phyloP scores from a whole-genome alignment of 495 filamentous ascomycete genomes.

The Bacidia gigantensis region DNA sequence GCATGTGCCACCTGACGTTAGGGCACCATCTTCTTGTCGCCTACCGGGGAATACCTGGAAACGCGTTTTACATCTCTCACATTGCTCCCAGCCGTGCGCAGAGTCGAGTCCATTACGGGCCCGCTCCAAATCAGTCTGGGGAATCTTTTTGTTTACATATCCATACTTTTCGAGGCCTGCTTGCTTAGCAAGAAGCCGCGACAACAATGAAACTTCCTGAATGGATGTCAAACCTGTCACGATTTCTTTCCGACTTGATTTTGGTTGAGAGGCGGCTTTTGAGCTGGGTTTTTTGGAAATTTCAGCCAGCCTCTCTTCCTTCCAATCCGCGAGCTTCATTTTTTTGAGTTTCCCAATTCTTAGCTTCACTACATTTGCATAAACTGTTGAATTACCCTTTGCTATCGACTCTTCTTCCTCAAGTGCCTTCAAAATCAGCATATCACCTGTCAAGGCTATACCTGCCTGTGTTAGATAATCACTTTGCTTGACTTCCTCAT shows the following conservation, averaged over 20 bases:
- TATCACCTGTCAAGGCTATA: conserved; percentile 48
- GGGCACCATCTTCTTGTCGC: conserved; percentile 60
- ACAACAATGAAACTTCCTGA: conserved; percentile 55
- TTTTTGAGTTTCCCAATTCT: conserved; percentile 60
- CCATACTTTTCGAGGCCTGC: conserved; percentile 48
- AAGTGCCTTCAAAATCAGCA: conserved; percentile 62
- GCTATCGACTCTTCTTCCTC: conserved; percentile 77
- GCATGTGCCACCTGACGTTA: conserved; percentile 65
- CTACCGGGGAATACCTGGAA: conserved; percentile 92
- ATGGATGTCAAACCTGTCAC: conserved; percentile 50
- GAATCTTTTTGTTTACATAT: conserved; percentile 56
- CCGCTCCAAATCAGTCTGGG: conserved; percentile 41
- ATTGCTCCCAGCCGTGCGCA: conserved; percentile 65
- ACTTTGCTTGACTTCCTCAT: conserved; percentile 37
- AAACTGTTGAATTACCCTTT: conserved; percentile 49
- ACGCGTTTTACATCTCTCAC: conserved; percentile 70
- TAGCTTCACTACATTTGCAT: conserved; percentile 68
- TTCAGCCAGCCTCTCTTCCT: conserved; percentile 29
- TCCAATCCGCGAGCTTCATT: conserved; percentile 57
- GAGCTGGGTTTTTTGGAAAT: conserved; percentile 18
- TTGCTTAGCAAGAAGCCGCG: conserved; percentile 44
- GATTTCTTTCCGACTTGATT: conserved; percentile 26
- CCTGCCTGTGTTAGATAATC: conserved; percentile 42
- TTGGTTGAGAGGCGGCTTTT: background rate
- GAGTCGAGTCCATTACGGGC: conserved; percentile 51